Evolutionary conservation across 192 early-diverging fungal species (phyloP), one percentile per base, ranked within the genome.

Genomic region (Helicostylum pulchrum): DNA sequence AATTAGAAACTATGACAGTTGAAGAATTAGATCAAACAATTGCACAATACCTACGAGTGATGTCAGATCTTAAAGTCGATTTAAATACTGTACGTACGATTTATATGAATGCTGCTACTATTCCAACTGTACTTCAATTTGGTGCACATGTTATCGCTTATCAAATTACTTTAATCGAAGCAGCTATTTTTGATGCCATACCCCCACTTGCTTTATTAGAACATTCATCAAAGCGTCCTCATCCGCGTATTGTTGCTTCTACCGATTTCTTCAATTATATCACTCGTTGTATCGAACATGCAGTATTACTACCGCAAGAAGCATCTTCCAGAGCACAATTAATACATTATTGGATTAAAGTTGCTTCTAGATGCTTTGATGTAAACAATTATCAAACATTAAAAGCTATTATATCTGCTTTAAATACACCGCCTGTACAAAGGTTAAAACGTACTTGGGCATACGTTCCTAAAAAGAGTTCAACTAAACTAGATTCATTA

Each of bases 221-320:
- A 7, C 89, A 92, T 54, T 85, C 87, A 0, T 78, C 89, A 0
- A 81, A 85, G 36, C 71, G 77, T 21, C 87, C 87, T 8, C 77
- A 86, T 39, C 79, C 83, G 20, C 78, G 79, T 7, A 81, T 92
- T 26, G 85, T 85, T 45, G 84, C 84, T 0, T 82, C 80, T 4
- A 83, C 90, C 11, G 89, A 91, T 49, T 89, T 89, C 71, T 92
- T 92, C 81, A 92, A 92, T 60, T 91, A 90, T 67, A 51, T 91
- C 21, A 87, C 89, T 12, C 78, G 90, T 5, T 61, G 87, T 53
- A 80, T 92, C 20, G 90, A 92, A 71, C 81, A 80, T 68, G 80
- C 89, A 3, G 83, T 92, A 45, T 63, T 92, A 43, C 73, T 81
- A 26, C 85, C 85, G 0, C 67, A 72, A 23, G 79, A 83, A 52